phyloP scores from a whole-genome alignment of 371 early-diverging fungal species.

The Antonospora locustae region DNA sequence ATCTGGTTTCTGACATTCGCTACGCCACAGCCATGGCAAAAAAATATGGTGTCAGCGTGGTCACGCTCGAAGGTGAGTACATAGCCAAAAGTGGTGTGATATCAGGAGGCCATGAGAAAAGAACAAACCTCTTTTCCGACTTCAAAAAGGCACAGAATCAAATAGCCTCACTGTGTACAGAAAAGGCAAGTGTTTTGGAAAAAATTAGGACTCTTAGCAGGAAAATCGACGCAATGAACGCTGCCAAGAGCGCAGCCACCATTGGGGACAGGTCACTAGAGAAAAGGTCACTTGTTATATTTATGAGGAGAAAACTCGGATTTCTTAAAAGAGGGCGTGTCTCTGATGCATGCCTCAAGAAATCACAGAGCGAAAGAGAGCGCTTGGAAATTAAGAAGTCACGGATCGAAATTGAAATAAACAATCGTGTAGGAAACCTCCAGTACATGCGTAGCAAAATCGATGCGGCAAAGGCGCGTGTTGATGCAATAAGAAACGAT shows the following conservation, averaged over 20 bases:
- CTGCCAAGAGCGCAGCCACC: neutral
- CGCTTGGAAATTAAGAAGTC: neutral
- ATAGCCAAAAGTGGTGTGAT: conserved; percentile 44
- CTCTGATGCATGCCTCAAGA: neutral
- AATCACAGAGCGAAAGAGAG: conserved; percentile 1
- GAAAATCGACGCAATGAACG: neutral
- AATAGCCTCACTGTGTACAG: neutral
- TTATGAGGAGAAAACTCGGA: conserved; percentile 5
- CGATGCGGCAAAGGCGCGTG: conserved; percentile 2
- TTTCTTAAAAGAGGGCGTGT: conserved; percentile 1
- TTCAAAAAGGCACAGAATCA: conserved; percentile 27
- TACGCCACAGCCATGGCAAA: conserved; percentile 22
- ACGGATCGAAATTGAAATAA: conserved; percentile 1
- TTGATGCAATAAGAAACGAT: conserved; percentile 5
- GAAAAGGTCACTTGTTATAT: neutral
- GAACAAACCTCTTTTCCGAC: conserved; percentile 19
- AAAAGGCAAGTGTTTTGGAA: conserved; percentile 1
- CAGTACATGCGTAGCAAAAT: conserved; percentile 7
- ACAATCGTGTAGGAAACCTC: neutral
- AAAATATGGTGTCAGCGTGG: conserved; percentile 41
- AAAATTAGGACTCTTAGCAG: conserved; percentile 5
- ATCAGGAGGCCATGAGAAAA: conserved; percentile 49
- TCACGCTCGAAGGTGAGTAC: conserved; percentile 50
- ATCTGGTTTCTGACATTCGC: conserved; percentile 40
- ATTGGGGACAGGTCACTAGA: neutral